Percentiles rank a stretch among this genome's conserved stretches.
Evolutionary conservation across 2,329 filamentous ascomycete species (phyloP).

Genomic region (Monilinia fructicola): DNA sequence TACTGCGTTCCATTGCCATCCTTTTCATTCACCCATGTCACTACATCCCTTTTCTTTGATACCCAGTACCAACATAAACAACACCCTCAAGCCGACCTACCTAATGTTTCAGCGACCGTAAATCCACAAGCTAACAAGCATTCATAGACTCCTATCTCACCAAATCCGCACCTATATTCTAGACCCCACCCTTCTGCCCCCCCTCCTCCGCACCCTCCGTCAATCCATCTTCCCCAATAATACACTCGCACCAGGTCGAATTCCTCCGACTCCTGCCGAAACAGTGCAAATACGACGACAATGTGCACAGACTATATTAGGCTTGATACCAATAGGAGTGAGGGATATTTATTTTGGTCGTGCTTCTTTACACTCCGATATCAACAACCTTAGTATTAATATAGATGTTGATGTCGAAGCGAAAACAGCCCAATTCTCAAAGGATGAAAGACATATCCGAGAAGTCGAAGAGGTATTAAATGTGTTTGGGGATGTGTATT

Average conservation of each 20-base stretch:
- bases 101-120: neutral
- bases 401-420: neutral
- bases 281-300: constrained; percentile 61
- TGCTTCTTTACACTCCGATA: constrained; percentile 30
- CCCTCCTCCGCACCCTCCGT: constrained; percentile 68
- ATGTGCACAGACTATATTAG: constrained; percentile 61
- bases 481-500: constrained; percentile 77
- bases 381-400: neutral
- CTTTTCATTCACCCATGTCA: constrained; percentile 1
- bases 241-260: constrained; percentile 63
- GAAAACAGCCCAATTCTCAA: constrained; percentile 2
- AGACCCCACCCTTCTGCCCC: constrained; percentile 63
- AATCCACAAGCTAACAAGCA: constrained; percentile 10
- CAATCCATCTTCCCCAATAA: constrained; percentile 85
- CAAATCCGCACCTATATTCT: constrained; percentile 57
- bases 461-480: constrained; percentile 61
- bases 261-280: constrained; percentile 60
- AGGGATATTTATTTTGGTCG: constrained; percentile 42
- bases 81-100: neutral
- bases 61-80: neutral
- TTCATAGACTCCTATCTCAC: constrained; percentile 51
- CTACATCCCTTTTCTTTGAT: neutral
- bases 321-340: constrained; percentile 45
- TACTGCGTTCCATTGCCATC: neutral
- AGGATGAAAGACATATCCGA: constrained; percentile 20